Conservation (phyloP, 2,329 filamentous ascomycete genomes). For the Diaporthe ilicicola region DNA sequence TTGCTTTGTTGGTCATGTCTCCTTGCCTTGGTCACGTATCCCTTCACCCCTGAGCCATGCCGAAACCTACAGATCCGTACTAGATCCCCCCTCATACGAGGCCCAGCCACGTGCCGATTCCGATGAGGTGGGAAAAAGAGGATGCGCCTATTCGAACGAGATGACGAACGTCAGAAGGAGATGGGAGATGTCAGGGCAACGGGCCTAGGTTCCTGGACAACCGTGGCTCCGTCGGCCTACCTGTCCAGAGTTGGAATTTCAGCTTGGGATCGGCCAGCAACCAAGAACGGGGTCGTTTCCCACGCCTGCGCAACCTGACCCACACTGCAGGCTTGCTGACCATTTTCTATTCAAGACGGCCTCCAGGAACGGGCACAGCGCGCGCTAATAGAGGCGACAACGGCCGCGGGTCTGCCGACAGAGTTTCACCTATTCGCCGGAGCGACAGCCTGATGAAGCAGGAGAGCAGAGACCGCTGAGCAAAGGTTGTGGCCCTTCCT, state of each 20-base stretch:
- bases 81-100: slow-evolving; percentile 25
- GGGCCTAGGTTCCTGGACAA: slow-evolving; percentile 20
- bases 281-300: slow-evolving; percentile 14
- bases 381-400: slow-evolving; percentile 16
- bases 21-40: slow-evolving; percentile 23
- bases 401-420: slow-evolving; percentile 17
- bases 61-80: slow-evolving; percentile 32
- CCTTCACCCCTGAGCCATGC: slow-evolving; percentile 34
- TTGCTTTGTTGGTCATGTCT: slow-evolving; percentile 23
- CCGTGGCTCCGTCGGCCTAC: slow-evolving; percentile 19
- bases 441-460: slow-evolving; percentile 19
- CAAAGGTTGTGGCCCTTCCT: background rate
- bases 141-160: slow-evolving; percentile 27
- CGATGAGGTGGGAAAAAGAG: slow-evolving; percentile 23
- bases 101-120: slow-evolving; percentile 31
- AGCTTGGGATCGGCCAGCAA: slow-evolving; percentile 14
- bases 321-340: slow-evolving; percentile 3
- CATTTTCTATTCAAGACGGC: slow-evolving; percentile 14
- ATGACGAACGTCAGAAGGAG: slow-evolving; percentile 29
- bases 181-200: slow-evolving; percentile 20
- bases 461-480: slow-evolving; percentile 5
- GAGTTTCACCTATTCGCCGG: slow-evolving; percentile 7
- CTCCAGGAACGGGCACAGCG: slow-evolving; percentile 22
- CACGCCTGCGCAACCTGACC: slow-evolving; percentile 20
- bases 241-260: slow-evolving; percentile 6